These are phyloP conservation scores for Exophiala dermatitidis DNA, from an alignment of 2,329 filamentous ascomycete genomes.

Conservation along the genomic window DNA sequence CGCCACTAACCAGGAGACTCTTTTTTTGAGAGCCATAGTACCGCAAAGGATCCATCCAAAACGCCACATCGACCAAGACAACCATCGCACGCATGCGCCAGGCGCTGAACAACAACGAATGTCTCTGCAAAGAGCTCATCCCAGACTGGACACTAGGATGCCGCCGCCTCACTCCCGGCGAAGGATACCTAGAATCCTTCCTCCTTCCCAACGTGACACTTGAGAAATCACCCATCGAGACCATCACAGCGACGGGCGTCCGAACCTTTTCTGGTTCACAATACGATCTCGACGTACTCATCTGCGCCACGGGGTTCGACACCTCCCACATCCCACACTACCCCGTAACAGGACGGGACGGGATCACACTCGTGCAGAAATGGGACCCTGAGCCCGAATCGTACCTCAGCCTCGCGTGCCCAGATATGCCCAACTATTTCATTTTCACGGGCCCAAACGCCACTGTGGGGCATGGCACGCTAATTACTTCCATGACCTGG, in stretches of 20 bases:
- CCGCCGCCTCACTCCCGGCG: slow-evolving; percentile 45
- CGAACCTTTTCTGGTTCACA: slow-evolving; percentile 22
- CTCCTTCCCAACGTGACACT: slow-evolving; percentile 34
- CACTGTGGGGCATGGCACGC: slow-evolving; percentile 29
- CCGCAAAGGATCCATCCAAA: slow-evolving; percentile 19
- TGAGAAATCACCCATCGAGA: slow-evolving; percentile 31
- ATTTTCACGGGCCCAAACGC: slow-evolving; percentile 31
- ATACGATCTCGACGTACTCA: slow-evolving; percentile 29
- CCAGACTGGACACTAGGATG: slow-evolving; percentile 36
- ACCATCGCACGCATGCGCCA: slow-evolving; percentile 17
- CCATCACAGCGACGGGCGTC: slow-evolving; percentile 31
- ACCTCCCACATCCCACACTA: slow-evolving; percentile 34
- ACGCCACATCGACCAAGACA: slow-evolving; percentile 15
- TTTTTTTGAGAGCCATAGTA: no score
- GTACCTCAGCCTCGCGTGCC: slow-evolving; percentile 28
- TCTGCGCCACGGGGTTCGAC: slow-evolving; percentile 40
- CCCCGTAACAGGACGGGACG: slow-evolving; percentile 31
- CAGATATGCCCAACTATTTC: slow-evolving; percentile 33
- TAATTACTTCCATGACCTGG: slow-evolving; percentile 27
- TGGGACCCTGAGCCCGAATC: slow-evolving; percentile 29
- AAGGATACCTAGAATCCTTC: slow-evolving; percentile 47
- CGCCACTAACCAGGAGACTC: no score
- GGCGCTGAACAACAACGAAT: slow-evolving; percentile 21
- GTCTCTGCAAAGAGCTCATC: slow-evolving; percentile 23
- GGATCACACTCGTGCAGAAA: slow-evolving; percentile 27